Percentiles rank a stretch among this genome's conserved stretches.
phyloP scores from a whole-genome alignment of 176 grass and related monocot species.

The Ananas comosus region DNA sequence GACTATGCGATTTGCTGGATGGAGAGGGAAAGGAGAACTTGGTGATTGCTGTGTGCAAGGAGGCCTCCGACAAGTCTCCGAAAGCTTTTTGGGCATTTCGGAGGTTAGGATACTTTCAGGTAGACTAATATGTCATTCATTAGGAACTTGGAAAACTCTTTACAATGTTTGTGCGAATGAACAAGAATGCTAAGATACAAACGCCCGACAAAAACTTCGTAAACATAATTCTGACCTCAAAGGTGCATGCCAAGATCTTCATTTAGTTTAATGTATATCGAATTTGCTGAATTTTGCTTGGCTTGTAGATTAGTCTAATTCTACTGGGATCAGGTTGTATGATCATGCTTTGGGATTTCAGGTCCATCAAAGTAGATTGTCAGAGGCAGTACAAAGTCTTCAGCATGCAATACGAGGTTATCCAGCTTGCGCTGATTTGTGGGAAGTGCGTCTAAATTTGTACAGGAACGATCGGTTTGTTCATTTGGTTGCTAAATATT shows the following conservation, averaged over 20 bases:
- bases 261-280: no score
- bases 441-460: slow-evolving; percentile 49
- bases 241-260: no score
- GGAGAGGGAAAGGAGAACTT: slow-evolving; percentile 81
- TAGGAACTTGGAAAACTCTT: no score
- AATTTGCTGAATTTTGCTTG: no score
- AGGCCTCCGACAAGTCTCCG: slow-evolving; percentile 61
- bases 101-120: slow-evolving; percentile 93
- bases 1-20: slow-evolving; percentile 72
- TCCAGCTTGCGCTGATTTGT: slow-evolving; percentile 72
- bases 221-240: no score
- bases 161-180: slow-evolving; percentile 3
- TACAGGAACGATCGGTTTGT: neutral
- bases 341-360: slow-evolving; percentile 25
- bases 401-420: slow-evolving; percentile 81
- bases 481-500: slow-evolving; percentile 2
- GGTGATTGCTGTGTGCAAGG: slow-evolving; percentile 77
- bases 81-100: slow-evolving; percentile 77
- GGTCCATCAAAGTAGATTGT: slow-evolving; percentile 89
- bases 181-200: slow-evolving; percentile 10
- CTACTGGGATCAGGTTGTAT: slow-evolving; percentile 1
- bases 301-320: no score
- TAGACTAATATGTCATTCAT: slow-evolving; percentile 15
- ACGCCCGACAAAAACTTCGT: no score
- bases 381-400: slow-evolving; percentile 81